Percentiles rank a stretch among this genome's conserved stretches.
These are phyloP conservation scores for Raffaelea deltoideospora DNA, from an alignment of 2,329 filamentous ascomycete genomes.

Conservation along the genomic window DNA sequence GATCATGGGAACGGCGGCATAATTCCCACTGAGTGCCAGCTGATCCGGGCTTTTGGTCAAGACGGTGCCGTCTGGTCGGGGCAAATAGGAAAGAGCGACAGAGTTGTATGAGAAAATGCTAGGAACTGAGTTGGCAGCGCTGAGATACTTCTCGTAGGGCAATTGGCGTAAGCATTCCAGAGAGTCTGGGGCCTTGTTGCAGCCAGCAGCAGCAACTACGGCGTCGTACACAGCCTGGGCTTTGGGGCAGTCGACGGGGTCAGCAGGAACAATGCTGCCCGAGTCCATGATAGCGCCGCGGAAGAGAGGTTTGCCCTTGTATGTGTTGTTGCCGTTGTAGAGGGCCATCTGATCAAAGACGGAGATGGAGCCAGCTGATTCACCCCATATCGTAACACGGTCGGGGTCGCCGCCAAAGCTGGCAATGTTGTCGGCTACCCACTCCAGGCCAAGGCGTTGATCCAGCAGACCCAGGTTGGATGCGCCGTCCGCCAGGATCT, in stretches of 20 bases:
- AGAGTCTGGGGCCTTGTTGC: conserved; percentile 37
- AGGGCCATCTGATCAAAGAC: conserved; percentile 63
- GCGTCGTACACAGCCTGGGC: conserved; percentile 49
- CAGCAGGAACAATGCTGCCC: conserved; percentile 45
- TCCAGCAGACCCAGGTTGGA: conserved; percentile 60
- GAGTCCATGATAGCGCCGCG: conserved; percentile 66
- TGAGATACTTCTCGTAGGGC: conserved; percentile 43
- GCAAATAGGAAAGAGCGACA: conserved; percentile 57
- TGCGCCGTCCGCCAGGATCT: conserved; percentile 51
- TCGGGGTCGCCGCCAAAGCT: conserved; percentile 64
- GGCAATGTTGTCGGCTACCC: conserved; percentile 64
- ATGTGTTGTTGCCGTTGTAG: conserved; percentile 49
- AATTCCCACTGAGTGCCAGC: conserved; percentile 33
- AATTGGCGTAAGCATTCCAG: conserved; percentile 50
- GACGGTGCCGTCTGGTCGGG: conserved; percentile 52
- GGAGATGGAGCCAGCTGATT: conserved; percentile 57
- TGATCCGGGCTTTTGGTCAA: conserved; percentile 49
- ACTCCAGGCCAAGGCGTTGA: conserved; percentile 56
- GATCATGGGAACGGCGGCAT: conserved; percentile 33
- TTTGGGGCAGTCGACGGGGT: conserved; percentile 49
- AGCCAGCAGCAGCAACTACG: conserved; percentile 47
- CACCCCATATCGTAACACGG: conserved; percentile 71
- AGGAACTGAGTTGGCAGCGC: conserved; percentile 56
- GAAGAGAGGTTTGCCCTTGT: conserved; percentile 64
- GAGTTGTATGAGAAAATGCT: conserved; percentile 51